Conservation (phyloP, 2,329 filamentous ascomycete genomes). For the Trichoderma sp. region DNA sequence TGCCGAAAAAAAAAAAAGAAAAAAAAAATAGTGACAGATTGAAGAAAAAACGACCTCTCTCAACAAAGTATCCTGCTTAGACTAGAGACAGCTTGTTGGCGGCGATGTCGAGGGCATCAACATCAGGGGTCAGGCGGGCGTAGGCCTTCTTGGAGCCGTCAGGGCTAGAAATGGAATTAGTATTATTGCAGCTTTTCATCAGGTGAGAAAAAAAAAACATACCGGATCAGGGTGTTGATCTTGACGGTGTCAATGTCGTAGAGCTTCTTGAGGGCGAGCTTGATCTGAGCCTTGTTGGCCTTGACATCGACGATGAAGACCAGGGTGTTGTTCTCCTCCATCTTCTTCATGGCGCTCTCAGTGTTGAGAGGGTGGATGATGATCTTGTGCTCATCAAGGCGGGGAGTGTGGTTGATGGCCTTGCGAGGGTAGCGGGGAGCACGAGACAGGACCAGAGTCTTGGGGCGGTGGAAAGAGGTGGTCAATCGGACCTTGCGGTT, state of each 20-base stretch:
- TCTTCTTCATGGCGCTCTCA: conserved; percentile 99
- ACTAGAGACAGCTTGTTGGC: conserved; percentile 98
- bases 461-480: conserved; percentile 96
- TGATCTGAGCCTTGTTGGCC: conserved; percentile 99
- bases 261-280: conserved; percentile 95
- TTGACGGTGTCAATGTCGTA: conserved; percentile 98
- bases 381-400: conserved; percentile 96
- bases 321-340: conserved; percentile 99
- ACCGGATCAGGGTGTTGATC: conserved; percentile 99
- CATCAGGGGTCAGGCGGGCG: conserved; percentile 89
- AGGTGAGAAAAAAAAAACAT: conserved; percentile 33
- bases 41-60: neutral
- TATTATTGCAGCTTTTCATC: neutral
- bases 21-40: neutral
- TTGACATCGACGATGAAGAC: conserved; percentile 96
- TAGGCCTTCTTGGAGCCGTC: conserved; percentile 99
- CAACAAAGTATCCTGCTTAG: conserved; percentile 49
- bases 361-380: conserved; percentile 99
- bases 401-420: conserved; percentile 82
- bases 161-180: conserved; percentile 57
- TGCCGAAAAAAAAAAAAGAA: conserved; percentile 31
- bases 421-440: conserved; percentile 95
- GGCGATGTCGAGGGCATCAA: conserved; percentile 98
- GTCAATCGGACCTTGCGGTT: conserved; percentile 86
- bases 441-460: conserved; percentile 90